Evolutionary conservation across 805 yeast genomes (phyloP), one percentile per base, ranked within the genome.

Genomic region (Wickerhamiella slavikovae): DNA sequence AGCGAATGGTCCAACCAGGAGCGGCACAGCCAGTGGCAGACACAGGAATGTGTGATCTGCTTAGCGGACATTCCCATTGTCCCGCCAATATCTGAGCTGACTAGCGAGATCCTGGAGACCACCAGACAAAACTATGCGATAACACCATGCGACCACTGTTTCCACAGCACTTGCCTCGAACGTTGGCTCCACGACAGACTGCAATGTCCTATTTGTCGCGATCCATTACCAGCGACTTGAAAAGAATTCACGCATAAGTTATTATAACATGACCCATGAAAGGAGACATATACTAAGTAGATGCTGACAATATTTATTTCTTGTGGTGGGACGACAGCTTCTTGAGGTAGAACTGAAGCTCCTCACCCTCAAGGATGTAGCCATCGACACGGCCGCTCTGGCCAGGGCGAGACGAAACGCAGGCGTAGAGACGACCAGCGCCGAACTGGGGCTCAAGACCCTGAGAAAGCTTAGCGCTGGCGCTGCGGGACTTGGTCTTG

Each of bases 371-470:
- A 63, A 89, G 78, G 68, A 89, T 76, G 91, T 89, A 89, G 68
- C 98, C 98, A 64, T 89, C 98, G 68, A 82, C 75, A 71, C 98
- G 91, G 66, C 98, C 98, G 49, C 93, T 77, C 74, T 89, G 98
- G 66, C 98, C 98, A 63, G 98, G 98, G 74, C 98, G 82, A 37
- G 98, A 89, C 48, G 98, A 82, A 60, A 89, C 80, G 62, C 69
- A 71, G 63, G 98, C 98, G 72, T 89, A 89, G 56, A 89, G 76
- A 68, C 85, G 83, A 72, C 98, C 98, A 52, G 96, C 82, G 63
- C 75, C 74, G 77, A 89, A 89, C 71, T 89, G 98, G 55, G 85
- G 58, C 58, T 80, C 85, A 51, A 89, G 85, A 54, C 93, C 73
- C 45, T 68, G 60, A 66, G 83, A 94, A 53, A 82, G 68, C 67